These are phyloP conservation scores for Gymnopilus dilepis DNA, from an alignment of 768 basidiomycete species.

Conservation along the genomic window DNA sequence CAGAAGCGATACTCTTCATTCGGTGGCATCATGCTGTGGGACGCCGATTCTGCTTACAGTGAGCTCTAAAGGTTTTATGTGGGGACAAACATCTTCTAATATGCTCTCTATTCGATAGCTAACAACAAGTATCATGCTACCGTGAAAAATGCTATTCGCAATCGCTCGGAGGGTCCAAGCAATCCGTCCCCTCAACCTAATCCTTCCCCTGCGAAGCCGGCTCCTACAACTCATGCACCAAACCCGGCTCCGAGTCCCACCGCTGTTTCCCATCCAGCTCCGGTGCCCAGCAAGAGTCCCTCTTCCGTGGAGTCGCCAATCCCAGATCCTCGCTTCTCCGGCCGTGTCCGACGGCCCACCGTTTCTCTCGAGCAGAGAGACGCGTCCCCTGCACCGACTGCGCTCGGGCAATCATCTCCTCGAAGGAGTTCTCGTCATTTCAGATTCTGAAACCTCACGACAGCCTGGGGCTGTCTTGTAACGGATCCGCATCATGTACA, in stretches of 20 bases:
- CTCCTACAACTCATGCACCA: constrained; percentile 7
- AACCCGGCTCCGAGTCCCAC: neutral
- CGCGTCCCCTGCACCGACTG: neutral
- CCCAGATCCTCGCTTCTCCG: constrained; percentile 38
- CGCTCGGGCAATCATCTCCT: constrained; percentile 16
- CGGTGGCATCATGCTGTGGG: constrained; percentile 61
- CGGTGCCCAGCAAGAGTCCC: constrained; percentile 9
- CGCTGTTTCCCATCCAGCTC: constrained; percentile 9
- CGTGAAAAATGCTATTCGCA: constrained; percentile 64
- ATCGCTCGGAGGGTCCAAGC: constrained; percentile 53
- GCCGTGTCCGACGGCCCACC: constrained; percentile 38
- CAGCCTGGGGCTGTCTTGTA: neutral
- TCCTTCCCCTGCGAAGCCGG: constrained; percentile 14
- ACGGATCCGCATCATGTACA: neutral
- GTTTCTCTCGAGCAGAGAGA: constrained; percentile 23
- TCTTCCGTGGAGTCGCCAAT: constrained; percentile 14
- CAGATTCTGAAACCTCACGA: constrained; percentile 23
- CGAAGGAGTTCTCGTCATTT: constrained; percentile 33
- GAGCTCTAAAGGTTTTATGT: constrained; percentile 26
- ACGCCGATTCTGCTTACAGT: constrained; percentile 46
- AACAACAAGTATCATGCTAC: constrained; percentile 64
- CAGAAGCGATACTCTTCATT: constrained; percentile 62
- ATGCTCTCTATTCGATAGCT: constrained; percentile 38
- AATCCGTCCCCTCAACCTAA: constrained; percentile 10
- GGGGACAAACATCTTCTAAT: neutral